Base-by-base conservation (phyloP, 495 filamentous ascomycete genomes). In the Hypoxylon rickii region DNA sequence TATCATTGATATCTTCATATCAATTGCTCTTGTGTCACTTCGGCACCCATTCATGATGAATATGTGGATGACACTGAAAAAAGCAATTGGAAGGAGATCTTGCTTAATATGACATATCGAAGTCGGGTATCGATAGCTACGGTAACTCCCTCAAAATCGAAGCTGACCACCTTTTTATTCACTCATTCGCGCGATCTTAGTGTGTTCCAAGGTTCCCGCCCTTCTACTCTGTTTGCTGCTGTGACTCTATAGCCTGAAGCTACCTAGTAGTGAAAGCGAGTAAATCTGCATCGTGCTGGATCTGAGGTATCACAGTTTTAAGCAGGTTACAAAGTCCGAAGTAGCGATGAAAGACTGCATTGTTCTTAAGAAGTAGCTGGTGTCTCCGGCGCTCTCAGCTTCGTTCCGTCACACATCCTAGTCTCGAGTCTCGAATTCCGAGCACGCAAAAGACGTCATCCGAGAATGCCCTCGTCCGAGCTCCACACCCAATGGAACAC, bases 401-500 rank as follows among this genome's bases (percentile, higher is more conserved):
- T 29, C 34, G 21, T 41, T 43, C 10, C 21, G n/a, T 39, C 41
- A 7, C 13, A 36, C 16, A 55, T 55, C 11, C 45, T 51, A 10
- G 22, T 42, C 26, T 55, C 45, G 5, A 38, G 34, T 17, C 32
- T 34, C 7, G 12, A n/a, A 5, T 4, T 29, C 24, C 10, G 10
- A 10, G 24, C 10, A 29, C 4, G 24, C 10, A 29, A 50, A 52
- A 36, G 21, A 44, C 45, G 39, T 26, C 21, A 50, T 54, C 38
- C 52, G 56, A 20, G 56, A 20, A 56, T 56, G 50, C 45, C 52
- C 1, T 51, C 65, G 26, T 47, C 65, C 12, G 51, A 61, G 48
- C 34, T 63, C 21, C 58, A 61, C 4, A 50, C 54, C 29, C 42
- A 76, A 76, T 92, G 90, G 89, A 96, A 95, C 67, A 92, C 89